phyloP scores from a whole-genome alignment of 768 basidiomycete genomes.

The Russula virescens region DNA sequence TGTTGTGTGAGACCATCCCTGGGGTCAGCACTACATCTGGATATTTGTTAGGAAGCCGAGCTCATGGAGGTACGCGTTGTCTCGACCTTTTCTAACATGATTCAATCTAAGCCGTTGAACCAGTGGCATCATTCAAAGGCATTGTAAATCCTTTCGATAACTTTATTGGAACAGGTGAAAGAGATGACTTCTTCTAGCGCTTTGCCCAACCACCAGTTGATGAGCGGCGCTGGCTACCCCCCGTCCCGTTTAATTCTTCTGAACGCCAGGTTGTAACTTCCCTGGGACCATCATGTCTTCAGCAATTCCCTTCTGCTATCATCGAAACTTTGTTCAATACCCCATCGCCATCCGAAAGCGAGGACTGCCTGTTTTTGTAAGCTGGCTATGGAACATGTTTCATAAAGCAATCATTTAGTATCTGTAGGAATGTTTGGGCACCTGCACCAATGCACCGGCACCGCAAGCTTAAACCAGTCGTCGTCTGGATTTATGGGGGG shows the following conservation, averaged over 20 bases:
- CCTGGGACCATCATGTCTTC: conserved; percentile 10
- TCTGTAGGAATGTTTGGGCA: conserved; percentile 12
- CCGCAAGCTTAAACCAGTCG: conserved; percentile 3
- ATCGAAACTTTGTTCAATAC: background rate
- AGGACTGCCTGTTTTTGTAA: conserved; percentile 12
- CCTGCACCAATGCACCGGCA: background rate
- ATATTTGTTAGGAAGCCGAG: background rate
- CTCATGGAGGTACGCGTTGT: background rate
- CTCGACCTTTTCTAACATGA: background rate
- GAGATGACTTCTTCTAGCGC: background rate
- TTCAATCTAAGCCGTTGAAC: background rate
- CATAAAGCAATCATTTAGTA: background rate
- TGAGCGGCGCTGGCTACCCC: conserved; percentile 9
- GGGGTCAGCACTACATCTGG: conserved; percentile 13
- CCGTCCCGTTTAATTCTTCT: background rate
- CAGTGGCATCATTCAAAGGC: conserved; percentile 16
- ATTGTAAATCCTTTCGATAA: background rate
- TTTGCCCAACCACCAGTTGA: conserved; percentile 9
- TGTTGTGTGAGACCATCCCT: background rate
- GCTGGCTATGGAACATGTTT: background rate
- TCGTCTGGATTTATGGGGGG: conserved; percentile 17
- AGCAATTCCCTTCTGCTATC: background rate
- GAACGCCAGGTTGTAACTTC: background rate
- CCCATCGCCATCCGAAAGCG: background rate
- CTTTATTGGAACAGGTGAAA: no score